A percentile compares a stretch with the other conserved stretches of the same genome.
Evolutionary conservation across 495 filamentous ascomycete species (phyloP).

Genomic region (Astrothelium subdiscretum): DNA sequence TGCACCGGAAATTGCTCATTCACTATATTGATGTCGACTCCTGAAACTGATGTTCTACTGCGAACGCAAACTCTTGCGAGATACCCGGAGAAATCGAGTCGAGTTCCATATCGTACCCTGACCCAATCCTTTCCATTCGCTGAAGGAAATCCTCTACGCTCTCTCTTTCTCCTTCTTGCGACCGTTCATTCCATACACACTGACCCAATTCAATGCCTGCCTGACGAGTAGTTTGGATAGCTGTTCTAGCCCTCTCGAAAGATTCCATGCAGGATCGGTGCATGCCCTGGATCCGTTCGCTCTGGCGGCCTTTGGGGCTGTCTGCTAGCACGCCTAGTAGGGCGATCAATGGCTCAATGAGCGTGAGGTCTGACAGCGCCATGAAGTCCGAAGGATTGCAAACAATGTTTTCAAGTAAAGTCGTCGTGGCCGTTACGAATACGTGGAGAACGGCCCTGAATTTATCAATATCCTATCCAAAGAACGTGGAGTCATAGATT

Average conservation of each 20-base stretch:
- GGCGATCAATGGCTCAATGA: not conserved
- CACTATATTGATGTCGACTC: not conserved
- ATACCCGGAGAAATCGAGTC: not conserved
- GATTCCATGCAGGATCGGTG: not conserved
- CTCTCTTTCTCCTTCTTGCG: not conserved
- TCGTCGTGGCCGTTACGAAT: not conserved
- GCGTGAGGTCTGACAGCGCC: not conserved
- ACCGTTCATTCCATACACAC: not conserved
- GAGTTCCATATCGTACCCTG: not conserved
- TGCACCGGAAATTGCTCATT: too few relatives aligned
- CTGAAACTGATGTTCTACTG: not conserved
- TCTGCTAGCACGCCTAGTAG: not conserved
- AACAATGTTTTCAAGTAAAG: not conserved
- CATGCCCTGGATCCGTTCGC: not conserved
- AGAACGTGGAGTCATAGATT: not conserved
- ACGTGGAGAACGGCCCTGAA: not conserved
- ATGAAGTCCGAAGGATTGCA: not conserved
- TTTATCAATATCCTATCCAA: not conserved
- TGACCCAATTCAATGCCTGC: not conserved
- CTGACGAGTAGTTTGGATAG: not conserved
- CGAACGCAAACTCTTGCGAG: not conserved
- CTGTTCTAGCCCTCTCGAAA: not conserved
- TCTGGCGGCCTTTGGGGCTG: not conserved
- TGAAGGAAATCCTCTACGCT: not conserved
- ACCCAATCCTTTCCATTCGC: not conserved